Percentiles rank a stretch among this genome's conserved stretches.
phyloP scores from a whole-genome alignment of 2,329 filamentous ascomycete species.

The Colletotrichum ledebouriae region DNA sequence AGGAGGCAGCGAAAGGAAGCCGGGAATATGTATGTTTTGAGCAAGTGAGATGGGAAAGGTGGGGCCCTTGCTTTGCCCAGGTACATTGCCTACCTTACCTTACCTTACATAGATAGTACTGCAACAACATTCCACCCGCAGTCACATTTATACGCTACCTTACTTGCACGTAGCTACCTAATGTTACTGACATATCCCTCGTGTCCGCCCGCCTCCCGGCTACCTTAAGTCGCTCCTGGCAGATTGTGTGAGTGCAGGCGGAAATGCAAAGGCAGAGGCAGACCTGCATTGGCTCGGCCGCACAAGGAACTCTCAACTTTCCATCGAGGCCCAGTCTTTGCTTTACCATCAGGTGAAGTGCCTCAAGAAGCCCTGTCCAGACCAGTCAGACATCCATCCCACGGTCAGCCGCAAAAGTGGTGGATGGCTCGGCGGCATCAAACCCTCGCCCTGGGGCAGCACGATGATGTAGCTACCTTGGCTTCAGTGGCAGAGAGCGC shows the following conservation, averaged over 20 bases:
- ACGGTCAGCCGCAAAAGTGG: slow-evolving; percentile 7
- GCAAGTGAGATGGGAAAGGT: slow-evolving; percentile 38
- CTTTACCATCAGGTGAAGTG: not conserved
- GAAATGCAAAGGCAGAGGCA: slow-evolving; percentile 15
- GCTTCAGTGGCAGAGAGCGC: not conserved
- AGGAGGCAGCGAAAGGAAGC: slow-evolving; percentile 36
- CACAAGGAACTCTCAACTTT: not conserved
- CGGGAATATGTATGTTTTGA: slow-evolving; percentile 43
- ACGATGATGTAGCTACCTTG: not conserved
- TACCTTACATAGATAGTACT: too few relatives aligned
- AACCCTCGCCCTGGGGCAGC: too few relatives aligned
- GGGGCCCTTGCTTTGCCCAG: slow-evolving; percentile 1
- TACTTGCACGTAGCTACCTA: too few relatives aligned
- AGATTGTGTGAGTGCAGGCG: not conserved
- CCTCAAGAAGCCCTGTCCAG: not conserved
- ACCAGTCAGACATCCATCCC: not conserved
- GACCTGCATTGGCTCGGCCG: slow-evolving; percentile 2
- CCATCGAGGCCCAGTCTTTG: slow-evolving; percentile 8
- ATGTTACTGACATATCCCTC: not conserved
- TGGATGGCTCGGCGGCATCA: slow-evolving; percentile 18
- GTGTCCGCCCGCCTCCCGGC: not conserved
- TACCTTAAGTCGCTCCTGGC: not conserved
- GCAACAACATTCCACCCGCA: too few relatives aligned
- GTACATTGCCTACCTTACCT: too few relatives aligned
- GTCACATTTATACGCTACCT: too few relatives aligned